Percentiles rank a stretch among this genome's conserved stretches.
These are phyloP conservation scores for Phanerodontia chrysosporium DNA, from an alignment of 768 basidiomycete genomes.

Conservation along the genomic window DNA sequence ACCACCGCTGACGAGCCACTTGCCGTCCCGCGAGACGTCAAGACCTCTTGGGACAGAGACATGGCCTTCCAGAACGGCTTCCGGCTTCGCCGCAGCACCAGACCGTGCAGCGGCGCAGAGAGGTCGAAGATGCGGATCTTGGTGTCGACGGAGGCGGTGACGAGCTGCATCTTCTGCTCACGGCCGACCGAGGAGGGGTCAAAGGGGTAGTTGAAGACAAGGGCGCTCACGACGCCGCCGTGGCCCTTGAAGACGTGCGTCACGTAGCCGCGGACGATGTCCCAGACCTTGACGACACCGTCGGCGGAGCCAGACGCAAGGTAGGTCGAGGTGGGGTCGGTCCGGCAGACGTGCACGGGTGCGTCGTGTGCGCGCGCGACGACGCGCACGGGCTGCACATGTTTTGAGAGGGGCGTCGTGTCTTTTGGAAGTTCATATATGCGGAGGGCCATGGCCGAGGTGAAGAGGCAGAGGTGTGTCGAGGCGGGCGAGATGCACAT, in stretches of 20 bases:
- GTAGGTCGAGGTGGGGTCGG: constrained; percentile 83
- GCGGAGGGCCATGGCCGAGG: constrained; percentile 74
- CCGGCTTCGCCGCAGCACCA: constrained; percentile 55
- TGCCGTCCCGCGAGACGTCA: constrained; percentile 79
- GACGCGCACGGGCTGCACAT: constrained; percentile 66
- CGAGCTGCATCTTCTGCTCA: constrained; percentile 63
- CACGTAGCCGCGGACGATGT: constrained; percentile 78
- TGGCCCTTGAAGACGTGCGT: constrained; percentile 97
- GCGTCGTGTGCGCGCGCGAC: constrained; percentile 87
- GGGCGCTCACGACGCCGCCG: constrained; percentile 93
- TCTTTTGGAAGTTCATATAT: constrained; percentile 74
- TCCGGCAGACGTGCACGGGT: constrained; percentile 84
- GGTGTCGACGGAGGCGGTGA: constrained; percentile 91
- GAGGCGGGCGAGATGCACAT: constrained; percentile 77
- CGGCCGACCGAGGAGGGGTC: constrained; percentile 45
- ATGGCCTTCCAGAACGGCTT: constrained; percentile 90
- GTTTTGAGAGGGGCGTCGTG: constrained; percentile 37
- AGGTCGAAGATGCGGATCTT: constrained; percentile 91
- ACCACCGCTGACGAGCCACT: constrained; percentile 88
- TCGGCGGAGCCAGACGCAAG: constrained; percentile 96
- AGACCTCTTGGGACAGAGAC: constrained; percentile 91
- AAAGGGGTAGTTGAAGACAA: constrained; percentile 77
- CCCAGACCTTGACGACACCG: constrained; percentile 96
- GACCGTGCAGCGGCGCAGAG: constrained; percentile 52
- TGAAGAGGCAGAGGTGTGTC: constrained; percentile 74